A percentile compares a stretch with the other conserved stretches of the same genome.
Evolutionary conservation across 352 stramenopile genomes (phyloP).

Genomic region (Thalassiosira exigua): DNA sequence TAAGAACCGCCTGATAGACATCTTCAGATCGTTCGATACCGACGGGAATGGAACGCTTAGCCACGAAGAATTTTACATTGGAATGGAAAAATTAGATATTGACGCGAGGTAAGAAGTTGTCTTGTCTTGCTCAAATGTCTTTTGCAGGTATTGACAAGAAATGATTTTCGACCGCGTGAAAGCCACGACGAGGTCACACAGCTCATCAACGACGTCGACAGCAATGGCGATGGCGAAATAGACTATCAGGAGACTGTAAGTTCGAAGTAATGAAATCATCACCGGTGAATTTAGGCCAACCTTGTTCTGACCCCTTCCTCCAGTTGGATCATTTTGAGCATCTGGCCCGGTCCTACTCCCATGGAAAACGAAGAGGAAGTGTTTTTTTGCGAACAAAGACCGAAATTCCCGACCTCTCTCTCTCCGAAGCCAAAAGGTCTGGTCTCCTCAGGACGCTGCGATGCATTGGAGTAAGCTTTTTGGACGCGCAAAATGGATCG

Average conservation of each 20-base stretch:
- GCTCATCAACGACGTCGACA: conserved; percentile 64
- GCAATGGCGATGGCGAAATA: conserved; percentile 69
- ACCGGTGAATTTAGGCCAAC: no score
- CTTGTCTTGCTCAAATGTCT: no score
- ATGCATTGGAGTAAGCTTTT: conserved; percentile 86
- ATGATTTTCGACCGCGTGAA: no score
- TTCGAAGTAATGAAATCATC: no score
- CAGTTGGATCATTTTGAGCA: conserved; percentile 61
- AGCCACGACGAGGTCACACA: conserved; percentile 55
- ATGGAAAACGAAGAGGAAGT: conserved; percentile 44
- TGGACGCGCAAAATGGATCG: conserved; percentile 61
- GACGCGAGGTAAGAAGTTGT: no score
- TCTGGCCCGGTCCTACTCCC: conserved; percentile 26
- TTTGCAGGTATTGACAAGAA: no score
- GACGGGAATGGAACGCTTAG: conserved; percentile 52
- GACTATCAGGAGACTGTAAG: conserved; percentile 65
- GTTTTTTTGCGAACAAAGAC: conserved; percentile 9
- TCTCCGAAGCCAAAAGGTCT: conserved; percentile 86
- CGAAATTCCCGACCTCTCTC: conserved; percentile 59
- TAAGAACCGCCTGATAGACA: conserved; percentile 56
- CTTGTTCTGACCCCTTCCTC: no score
- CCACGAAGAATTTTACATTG: conserved; percentile 45
- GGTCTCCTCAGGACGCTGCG: conserved; percentile 85
- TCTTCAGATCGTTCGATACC: conserved; percentile 54
- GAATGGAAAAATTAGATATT: conserved; percentile 55